Percentiles rank a stretch among this genome's conserved stretches.
phyloP scores from a whole-genome alignment of 495 filamentous ascomycete genomes.

The Platismatia glauca region DNA sequence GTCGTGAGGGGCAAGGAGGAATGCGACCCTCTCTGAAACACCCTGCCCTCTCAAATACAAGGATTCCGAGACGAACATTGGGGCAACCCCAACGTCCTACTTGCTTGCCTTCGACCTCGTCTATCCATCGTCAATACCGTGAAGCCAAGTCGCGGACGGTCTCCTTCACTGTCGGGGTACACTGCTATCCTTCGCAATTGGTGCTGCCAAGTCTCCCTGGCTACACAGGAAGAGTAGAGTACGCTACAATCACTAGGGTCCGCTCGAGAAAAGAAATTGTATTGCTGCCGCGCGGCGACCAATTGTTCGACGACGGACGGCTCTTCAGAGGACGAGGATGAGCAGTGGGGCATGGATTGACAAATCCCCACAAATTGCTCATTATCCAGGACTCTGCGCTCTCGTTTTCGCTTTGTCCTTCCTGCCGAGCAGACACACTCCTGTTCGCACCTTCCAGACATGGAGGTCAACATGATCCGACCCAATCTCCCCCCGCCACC shows the following conservation, averaged over 20 bases:
- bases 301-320: background rate
- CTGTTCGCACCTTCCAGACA: background rate
- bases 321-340: background rate
- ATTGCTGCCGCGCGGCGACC: background rate
- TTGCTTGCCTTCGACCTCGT: background rate
- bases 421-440: background rate
- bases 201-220: background rate
- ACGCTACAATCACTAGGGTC: background rate
- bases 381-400: background rate
- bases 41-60: background rate
- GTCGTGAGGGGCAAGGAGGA: background rate
- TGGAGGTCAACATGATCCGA: constrained; percentile 16
- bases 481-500: constrained; percentile 55
- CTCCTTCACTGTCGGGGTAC: background rate
- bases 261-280: too few relatives aligned
- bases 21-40: background rate
- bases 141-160: background rate
- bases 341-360: background rate
- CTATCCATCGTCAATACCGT: background rate
- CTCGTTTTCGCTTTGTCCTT: background rate
- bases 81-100: background rate
- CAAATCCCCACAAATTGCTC: background rate
- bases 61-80: background rate
- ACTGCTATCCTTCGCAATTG: background rate
- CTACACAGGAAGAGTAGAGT: background rate